Percentiles rank a stretch among this genome's conserved stretches.
Evolutionary conservation across 2,329 filamentous ascomycete species (phyloP).

Genomic region (Plenodomus biglobosus): DNA sequence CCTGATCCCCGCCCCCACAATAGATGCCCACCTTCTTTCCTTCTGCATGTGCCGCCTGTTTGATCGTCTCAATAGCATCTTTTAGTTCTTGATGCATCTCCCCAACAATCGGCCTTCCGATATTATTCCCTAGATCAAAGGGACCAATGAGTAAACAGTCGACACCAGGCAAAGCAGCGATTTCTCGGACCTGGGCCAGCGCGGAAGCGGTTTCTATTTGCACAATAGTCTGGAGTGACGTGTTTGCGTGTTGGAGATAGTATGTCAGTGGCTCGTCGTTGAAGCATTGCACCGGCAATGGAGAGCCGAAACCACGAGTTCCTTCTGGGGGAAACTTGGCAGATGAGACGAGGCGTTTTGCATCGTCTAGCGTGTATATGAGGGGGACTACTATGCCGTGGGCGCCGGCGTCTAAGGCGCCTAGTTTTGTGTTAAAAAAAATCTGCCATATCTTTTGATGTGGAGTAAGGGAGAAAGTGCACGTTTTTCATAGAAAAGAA

Average conservation of each 20-base stretch:
- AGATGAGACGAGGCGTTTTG: constrained; percentile 53
- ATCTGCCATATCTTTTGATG: no score
- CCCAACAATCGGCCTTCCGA: constrained; percentile 55
- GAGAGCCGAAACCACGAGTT: constrained; percentile 58
- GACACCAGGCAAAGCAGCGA: constrained; percentile 56
- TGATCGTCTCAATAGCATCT: constrained; percentile 55
- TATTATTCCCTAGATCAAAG: constrained; percentile 60
- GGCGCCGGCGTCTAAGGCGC: constrained; percentile 61
- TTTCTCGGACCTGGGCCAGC: constrained; percentile 47
- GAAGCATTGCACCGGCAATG: constrained; percentile 55
- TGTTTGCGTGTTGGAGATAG: constrained; percentile 59
- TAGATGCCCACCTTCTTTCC: constrained; percentile 60
- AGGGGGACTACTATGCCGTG: constrained; percentile 61
- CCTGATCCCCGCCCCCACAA: constrained; percentile 55
- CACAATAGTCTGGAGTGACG: constrained; percentile 53
- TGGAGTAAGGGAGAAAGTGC: no score
- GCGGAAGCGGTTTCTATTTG: constrained; percentile 52
- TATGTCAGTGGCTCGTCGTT: constrained; percentile 47
- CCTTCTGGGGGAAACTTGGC: constrained; percentile 60
- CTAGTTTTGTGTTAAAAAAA: no score
- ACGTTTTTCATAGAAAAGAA: no score
- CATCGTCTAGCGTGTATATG: constrained; percentile 57
- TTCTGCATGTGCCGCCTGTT: constrained; percentile 53
- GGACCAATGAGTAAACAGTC: constrained; percentile 58
- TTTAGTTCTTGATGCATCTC: constrained; percentile 55